Conservation (phyloP, 495 filamentous ascomycete species). For the Tuber aestivum region DNA sequence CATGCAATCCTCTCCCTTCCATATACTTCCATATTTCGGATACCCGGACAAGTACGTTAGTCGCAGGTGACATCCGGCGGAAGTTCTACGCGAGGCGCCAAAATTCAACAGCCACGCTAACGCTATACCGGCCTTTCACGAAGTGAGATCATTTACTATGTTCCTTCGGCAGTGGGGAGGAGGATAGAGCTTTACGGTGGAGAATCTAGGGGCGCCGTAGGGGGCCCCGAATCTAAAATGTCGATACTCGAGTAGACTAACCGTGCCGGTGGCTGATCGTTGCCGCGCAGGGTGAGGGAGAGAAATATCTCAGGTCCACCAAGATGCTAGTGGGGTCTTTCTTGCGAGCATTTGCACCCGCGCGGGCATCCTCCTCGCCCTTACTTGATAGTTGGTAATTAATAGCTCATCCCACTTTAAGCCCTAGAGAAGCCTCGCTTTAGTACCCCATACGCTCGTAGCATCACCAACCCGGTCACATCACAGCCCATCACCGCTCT, state of each 20-base stretch:
- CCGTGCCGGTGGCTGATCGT: neutral
- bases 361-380: too few relatives aligned
- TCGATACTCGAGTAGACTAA: neutral
- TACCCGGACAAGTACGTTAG: too few relatives aligned
- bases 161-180: too few relatives aligned
- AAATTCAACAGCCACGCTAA: too few relatives aligned
- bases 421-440: too few relatives aligned
- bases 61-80: too few relatives aligned
- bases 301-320: neutral
- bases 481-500: neutral
- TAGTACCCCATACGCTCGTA: neutral
- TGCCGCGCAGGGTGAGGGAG: neutral
- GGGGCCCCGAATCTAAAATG: neutral
- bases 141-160: too few relatives aligned
- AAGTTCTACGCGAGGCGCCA: too few relatives aligned
- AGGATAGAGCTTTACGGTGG: neutral
- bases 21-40: too few relatives aligned
- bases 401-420: too few relatives aligned
- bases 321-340: neutral
- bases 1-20: too few relatives aligned
- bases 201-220: neutral
- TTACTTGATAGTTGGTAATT: neutral
- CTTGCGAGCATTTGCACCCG: too few relatives aligned
- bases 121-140: neutral
- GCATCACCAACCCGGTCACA: neutral